Evolutionary conservation across 371 early-diverging fungal species (phyloP), one percentile per base, ranked within the genome.

Genomic region (Rhizopus sp.): DNA sequence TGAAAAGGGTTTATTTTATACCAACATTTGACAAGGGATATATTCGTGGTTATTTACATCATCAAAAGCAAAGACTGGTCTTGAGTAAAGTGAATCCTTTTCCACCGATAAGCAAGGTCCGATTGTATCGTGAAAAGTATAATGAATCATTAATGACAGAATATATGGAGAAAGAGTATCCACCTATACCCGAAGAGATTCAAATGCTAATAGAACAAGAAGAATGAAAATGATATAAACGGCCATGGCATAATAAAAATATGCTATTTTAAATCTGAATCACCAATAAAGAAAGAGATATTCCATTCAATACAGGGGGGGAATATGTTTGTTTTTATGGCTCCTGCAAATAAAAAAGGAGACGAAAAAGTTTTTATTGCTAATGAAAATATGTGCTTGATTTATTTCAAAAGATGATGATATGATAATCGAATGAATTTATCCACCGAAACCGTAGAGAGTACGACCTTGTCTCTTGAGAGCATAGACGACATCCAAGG

Each of bases 391-490:
- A 23, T 23, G 23, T 23, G 23, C 23, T 23, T 23, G 5, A 13
- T 32, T 49, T 49, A 17, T n/a, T 51, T 51, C 37, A 55, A 29
- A 37, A 52, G 12, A 23, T 23, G 23, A 23, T 23, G 2, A 23
- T 23, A 2, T 23, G 23, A 23, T 23, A 23, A 23, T 23, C 23
- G 35, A 50, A 37, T 35, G 8, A 15, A 51, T 55, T 61, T 61
- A 61, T 48, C 61, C 61, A 54, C 61, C 61, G 54, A 41, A 74
- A 62, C 75, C 75, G 49, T 74, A 95, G 60, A 96, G 89, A 65
- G 96, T 97, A 58, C 96, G 89, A 64, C 99, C 99, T 82, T 97
- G 94, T 68, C 97, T 88, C 88, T 97, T 99, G 70, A 99, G 87
- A 42, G 98, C 95, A 68, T 97, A 98, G 62, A 99, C 92, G 47